A percentile compares a stretch with the other conserved stretches of the same genome.
Conservation (phyloP, 208 protist genomes). For the Trypanosoma cruzi region DNA sequence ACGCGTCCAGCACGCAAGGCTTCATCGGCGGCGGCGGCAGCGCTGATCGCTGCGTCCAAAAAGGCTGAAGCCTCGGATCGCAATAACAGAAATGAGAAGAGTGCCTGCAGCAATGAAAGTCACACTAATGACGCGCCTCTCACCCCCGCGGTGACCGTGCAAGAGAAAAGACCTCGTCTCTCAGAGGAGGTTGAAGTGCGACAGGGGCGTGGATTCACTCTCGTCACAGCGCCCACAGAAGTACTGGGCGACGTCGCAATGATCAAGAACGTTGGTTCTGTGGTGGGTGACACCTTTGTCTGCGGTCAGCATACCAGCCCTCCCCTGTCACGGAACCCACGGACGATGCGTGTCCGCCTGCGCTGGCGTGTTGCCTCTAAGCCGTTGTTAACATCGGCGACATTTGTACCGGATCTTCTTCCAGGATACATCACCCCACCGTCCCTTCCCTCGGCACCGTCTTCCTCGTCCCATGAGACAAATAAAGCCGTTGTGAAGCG, state of each 20-base stretch:
- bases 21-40: slow-evolving; percentile 40
- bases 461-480: not conserved
- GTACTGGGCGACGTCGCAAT: slow-evolving; percentile 18
- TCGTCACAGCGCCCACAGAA: slow-evolving; percentile 17
- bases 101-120: not conserved
- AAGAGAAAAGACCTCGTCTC: not conserved
- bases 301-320: slow-evolving; percentile 25
- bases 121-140: not conserved
- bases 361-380: slow-evolving; percentile 56
- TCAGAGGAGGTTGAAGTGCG: slow-evolving; percentile 1
- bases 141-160: not conserved
- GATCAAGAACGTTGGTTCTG: slow-evolving; percentile 1
- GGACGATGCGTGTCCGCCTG: slow-evolving; percentile 59
- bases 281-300: slow-evolving; percentile 28
- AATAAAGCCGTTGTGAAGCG: slow-evolving; percentile 24
- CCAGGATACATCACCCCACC: slow-evolving; percentile 18
- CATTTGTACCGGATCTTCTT: slow-evolving; percentile 31
- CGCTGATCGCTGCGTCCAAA: slow-evolving; percentile 34
- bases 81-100: not conserved
- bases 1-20: slow-evolving; percentile 18
- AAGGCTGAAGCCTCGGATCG: not conserved
- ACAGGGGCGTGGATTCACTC: slow-evolving; percentile 9
- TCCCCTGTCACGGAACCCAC: slow-evolving; percentile 31
- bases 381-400: slow-evolving; percentile 29
- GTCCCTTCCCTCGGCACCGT: not conserved